Base-by-base conservation (phyloP, 176 grass and related monocot species). In the Thinopyrum elongatum region DNA sequence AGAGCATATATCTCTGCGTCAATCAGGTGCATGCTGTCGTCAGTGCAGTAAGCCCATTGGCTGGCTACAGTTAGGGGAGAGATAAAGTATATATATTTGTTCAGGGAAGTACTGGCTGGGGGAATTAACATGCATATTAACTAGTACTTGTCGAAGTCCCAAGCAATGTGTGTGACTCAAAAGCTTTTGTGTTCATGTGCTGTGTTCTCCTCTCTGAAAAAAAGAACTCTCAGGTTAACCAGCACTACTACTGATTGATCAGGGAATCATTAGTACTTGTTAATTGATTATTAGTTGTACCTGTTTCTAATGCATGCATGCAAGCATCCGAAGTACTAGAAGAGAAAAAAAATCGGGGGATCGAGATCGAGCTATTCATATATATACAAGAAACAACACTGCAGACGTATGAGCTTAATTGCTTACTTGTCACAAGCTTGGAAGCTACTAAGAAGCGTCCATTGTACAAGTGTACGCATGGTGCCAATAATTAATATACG, bases 401-500 rank as follows among this genome's bases (percentile, higher is more conserved):
- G 71, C 41, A 74, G 13, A 47, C 41, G 16, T 53, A 53, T 58
- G 55, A 22, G 55, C 19, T 58, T n/a, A n/a, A n/a, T n/a, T 58
- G 72, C 72, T 75, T 29, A 75, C 72, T 75, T 75, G 72, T 75
- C 72, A 75, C 72, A 51, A 75, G 42, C 42, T 75, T 49, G 13
- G 42, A 75, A 51, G 71, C 6, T 47, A 46, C 41, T 44, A 28
- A 75, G 42, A 58, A 58, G 3, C 42, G 25, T 75, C 72, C 72
- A 51, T 75, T 26, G 46, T 51, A 75, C 72, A 75, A 75, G 72
- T 75, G 72, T 75, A 25, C 35, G 7, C 72, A 75, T 51, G 42
- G 16, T 75, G 72, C 72, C 72, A 75, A 75, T 51, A 58, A 58
- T 58, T 9, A 58, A 58, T 58, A 21, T 22, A 30, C 1, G 28